A percentile compares a stretch with the other conserved stretches of the same genome.
Evolutionary conservation across 768 basidiomycete species (phyloP).

Genomic region (button mushroom (Agaricus bisporus)): DNA sequence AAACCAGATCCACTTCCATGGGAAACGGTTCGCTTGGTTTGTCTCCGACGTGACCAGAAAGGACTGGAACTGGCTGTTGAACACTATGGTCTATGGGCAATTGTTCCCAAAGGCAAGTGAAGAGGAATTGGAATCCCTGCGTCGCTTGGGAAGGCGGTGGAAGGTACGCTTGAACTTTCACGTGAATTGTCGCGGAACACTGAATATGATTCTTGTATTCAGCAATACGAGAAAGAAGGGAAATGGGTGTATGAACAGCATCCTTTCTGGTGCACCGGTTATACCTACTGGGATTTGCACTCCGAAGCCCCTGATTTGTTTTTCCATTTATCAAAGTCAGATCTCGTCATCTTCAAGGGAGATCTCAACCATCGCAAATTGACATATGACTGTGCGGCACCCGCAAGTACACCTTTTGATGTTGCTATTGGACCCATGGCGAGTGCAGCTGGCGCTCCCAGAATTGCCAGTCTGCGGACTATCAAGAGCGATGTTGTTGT

Average conservation of each 20-base stretch:
- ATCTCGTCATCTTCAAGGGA: slow-evolving; percentile 93
- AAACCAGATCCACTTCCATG: slow-evolving; percentile 84
- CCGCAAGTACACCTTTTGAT: slow-evolving; percentile 83
- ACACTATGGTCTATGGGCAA: slow-evolving; percentile 86
- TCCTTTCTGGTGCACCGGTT: slow-evolving; percentile 95
- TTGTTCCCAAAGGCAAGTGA: slow-evolving; percentile 84
- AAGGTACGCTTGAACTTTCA: slow-evolving; percentile 45
- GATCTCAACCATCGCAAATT: slow-evolving; percentile 91
- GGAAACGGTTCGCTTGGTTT: slow-evolving; percentile 94
- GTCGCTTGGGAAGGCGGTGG: slow-evolving; percentile 80
- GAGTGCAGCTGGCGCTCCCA: slow-evolving; percentile 80
- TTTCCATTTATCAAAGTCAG: slow-evolving; percentile 83
- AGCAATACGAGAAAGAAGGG: slow-evolving; percentile 90
- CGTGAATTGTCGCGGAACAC: not conserved
- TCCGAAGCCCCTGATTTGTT: slow-evolving; percentile 86
- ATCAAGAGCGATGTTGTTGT: slow-evolving; percentile 97
- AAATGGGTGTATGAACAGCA: slow-evolving; percentile 95
- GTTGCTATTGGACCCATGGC: slow-evolving; percentile 92
- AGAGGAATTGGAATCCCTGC: slow-evolving; percentile 72
- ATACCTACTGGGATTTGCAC: slow-evolving; percentile 87
- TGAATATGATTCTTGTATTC: not conserved
- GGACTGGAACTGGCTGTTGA: slow-evolving; percentile 92
- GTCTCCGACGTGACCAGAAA: slow-evolving; percentile 89
- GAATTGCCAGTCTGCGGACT: slow-evolving; percentile 80
- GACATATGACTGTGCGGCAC: slow-evolving; percentile 83